Evolutionary conservation across 768 basidiomycete genomes (phyloP).

Genomic region (Phanerodontia chrysosporium): DNA sequence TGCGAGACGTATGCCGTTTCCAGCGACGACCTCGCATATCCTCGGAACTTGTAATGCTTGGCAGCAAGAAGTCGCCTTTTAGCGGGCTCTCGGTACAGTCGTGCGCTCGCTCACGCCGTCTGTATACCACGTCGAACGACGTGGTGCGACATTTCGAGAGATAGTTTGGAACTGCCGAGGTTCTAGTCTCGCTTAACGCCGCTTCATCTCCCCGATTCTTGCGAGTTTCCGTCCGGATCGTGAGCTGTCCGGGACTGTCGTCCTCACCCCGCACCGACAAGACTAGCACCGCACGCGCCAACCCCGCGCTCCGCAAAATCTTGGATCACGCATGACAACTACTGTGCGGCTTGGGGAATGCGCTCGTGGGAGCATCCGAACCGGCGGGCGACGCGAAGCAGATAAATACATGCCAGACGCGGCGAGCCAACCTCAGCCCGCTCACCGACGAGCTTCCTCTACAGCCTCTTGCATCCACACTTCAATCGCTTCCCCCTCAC

Average conservation of each 20-base stretch:
- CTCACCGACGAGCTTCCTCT: background rate
- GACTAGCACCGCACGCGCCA: background rate
- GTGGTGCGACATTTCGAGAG: background rate
- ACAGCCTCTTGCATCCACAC: background rate
- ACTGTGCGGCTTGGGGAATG: background rate
- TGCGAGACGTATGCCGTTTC: background rate
- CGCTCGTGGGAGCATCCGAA: background rate
- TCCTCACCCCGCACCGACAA: background rate
- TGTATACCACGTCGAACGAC: background rate
- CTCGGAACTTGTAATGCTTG: background rate
- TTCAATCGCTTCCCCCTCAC: background rate
- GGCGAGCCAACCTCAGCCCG: background rate
- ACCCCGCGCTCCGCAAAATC: background rate
- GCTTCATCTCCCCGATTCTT: slow-evolving; percentile 7
- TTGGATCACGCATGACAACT: background rate
- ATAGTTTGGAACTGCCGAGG: background rate
- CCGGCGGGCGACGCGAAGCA: background rate
- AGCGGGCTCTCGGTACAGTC: background rate
- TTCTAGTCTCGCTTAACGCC: background rate
- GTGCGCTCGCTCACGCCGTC: background rate
- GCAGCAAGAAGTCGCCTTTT: background rate
- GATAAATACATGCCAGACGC: background rate
- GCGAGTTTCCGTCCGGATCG: background rate
- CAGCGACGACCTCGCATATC: background rate
- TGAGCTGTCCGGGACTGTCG: background rate